Evolutionary conservation across 2,329 filamentous ascomycete genomes (phyloP).

Genomic region (Pseudogymnoascus sp.): DNA sequence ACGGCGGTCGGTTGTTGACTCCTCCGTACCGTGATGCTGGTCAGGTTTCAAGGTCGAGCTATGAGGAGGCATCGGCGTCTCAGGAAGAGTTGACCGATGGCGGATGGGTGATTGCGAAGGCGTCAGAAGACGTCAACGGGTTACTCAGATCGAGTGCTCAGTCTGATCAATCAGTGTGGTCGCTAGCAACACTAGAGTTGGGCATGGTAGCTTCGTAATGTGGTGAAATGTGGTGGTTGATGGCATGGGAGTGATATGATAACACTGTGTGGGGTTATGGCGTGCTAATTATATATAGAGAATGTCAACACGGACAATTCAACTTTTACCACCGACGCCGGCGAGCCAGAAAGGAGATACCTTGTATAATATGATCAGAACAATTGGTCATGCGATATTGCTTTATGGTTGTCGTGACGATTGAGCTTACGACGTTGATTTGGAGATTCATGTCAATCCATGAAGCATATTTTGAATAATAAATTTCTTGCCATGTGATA

Average conservation of each 20-base stretch:
- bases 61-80: not conserved
- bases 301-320: slow-evolving; percentile 2
- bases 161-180: not conserved
- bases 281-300: slow-evolving; percentile 6
- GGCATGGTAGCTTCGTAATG: not conserved
- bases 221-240: slow-evolving; percentile 4
- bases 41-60: not conserved
- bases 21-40: not conserved
- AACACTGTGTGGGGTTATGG: slow-evolving; percentile 6
- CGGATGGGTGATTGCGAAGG: not conserved
- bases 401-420: not conserved
- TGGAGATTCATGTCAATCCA: not conserved
- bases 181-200: not conserved
- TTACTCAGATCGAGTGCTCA: not conserved
- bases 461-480: not conserved
- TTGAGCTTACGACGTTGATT: not conserved
- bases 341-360: not conserved
- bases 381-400: slow-evolving; percentile 2
- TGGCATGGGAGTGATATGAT: not conserved
- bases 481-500: not conserved
- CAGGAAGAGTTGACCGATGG: not conserved
- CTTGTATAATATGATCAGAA: not conserved
- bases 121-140: slow-evolving; percentile 1
- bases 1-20: slow-evolving; percentile 1
- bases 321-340: not conserved